These are phyloP conservation scores for Penicillium robsamsonii DNA, from an alignment of 495 filamentous ascomycete genomes.

Conservation along the genomic window DNA sequence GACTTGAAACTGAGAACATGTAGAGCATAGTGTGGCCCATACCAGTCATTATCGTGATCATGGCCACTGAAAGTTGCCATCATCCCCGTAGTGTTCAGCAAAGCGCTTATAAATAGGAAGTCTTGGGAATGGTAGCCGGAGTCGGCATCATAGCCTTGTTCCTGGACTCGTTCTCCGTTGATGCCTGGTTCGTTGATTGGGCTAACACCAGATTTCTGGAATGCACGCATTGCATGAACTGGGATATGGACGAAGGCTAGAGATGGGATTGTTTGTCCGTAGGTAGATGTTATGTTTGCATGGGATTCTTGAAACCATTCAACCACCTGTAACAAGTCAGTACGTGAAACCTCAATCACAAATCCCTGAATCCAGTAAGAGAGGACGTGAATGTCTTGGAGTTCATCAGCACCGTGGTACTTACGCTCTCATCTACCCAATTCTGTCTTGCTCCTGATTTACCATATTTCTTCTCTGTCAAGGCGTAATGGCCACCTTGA, in stretches of 20 bases:
- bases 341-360: not conserved
- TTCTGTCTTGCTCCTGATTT: slow-evolving; percentile 33
- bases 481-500: slow-evolving; percentile 58
- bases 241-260: slow-evolving; percentile 72
- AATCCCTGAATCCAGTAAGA: not conserved
- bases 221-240: slow-evolving; percentile 48
- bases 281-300: slow-evolving; percentile 36
- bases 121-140: slow-evolving; percentile 49
- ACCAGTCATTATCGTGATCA: slow-evolving; percentile 66
- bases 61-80: slow-evolving; percentile 63
- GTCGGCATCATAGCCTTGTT: slow-evolving; percentile 44
- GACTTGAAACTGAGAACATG: too few relatives aligned
- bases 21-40: not conserved
- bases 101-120: slow-evolving; percentile 59
- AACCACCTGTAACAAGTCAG: slow-evolving; percentile 37
- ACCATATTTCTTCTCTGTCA: slow-evolving; percentile 34
- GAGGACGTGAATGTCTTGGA: not conserved
- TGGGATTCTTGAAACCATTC: slow-evolving; percentile 56
- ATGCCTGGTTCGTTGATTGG: slow-evolving; percentile 55
- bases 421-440: slow-evolving; percentile 30
- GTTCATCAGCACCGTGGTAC: not conserved
- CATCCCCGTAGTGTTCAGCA: slow-evolving; percentile 52
- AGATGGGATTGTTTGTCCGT: slow-evolving; percentile 51
- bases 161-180: slow-evolving; percentile 58
- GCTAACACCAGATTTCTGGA: slow-evolving; percentile 45